Evolutionary conservation across 1,284 basidiomycete genomes (phyloP), one percentile per base, ranked within the genome.

Genomic region (Trametes versicolor): DNA sequence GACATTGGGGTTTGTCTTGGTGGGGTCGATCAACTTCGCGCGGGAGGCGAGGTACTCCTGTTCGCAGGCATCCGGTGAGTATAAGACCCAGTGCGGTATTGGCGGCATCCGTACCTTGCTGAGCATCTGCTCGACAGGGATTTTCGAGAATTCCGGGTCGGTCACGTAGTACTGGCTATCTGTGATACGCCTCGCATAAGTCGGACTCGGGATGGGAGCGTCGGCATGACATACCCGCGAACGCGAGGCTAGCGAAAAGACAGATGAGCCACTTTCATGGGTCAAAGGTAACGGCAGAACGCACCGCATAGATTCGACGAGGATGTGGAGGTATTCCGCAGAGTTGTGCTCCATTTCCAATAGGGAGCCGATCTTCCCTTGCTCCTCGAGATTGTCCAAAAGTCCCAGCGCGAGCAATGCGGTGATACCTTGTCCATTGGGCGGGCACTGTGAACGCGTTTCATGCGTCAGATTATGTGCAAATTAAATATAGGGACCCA

Each of bases 341-440:
- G 92, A 94, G 75, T 97, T 98, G 79, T 97, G 95, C 64, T 94
- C 90, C 79, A 97, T 83, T 67, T 94, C 87, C 25, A 90, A 77
- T 1, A 98, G 79, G 21, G 93, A 85, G 62, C 84, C 85, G 34
- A 91, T 85, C 62, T 88, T 87, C 2, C 91, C 90, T 73, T 90
- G 85, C 58, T 87, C 86, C 77, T 97, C 91, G 25, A 97, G 84
- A 34, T 86, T 88, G 72, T 99, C 97, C 50, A 99, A 81, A 62
- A 99, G 95, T 1, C 97, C 97, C 9, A 99, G 84, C 5, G 96
- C 95, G 52, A 99, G 81, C 12, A 99, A 85, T 0, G 97, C 95
- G 1, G 95, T 96, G n/a, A 99, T 86, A 32, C 78, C 97, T 87
- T 98, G 96, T 17, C 97, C 96, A 75, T 97, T 98, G 0, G 96